Conservation (phyloP, 2,329 filamentous ascomycete genomes). For the Torrubiella hemipterigena region DNA sequence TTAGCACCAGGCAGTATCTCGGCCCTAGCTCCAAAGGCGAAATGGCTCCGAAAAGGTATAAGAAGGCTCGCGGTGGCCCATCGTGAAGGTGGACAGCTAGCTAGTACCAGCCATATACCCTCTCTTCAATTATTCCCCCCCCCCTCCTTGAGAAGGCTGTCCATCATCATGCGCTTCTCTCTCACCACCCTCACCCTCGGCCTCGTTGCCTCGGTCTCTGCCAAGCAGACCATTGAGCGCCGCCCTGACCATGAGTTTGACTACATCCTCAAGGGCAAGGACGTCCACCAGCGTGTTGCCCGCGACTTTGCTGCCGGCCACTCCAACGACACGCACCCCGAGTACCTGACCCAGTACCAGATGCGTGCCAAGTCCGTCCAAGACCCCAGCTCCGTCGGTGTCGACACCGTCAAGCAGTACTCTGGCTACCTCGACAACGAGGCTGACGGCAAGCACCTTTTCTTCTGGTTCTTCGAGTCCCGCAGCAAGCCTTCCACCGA, state of each 20-base stretch:
- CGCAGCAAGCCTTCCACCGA: slow-evolving; percentile 95
- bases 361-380: slow-evolving; percentile 82
- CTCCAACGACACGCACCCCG: slow-evolving; percentile 64
- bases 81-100: too few species aligned
- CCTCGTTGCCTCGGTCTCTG: slow-evolving; percentile 1
- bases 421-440: slow-evolving; percentile 96
- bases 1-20: too few species aligned
- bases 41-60: too few species aligned
- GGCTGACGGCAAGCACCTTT: slow-evolving; percentile 93
- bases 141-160: background rate
- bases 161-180: slow-evolving; percentile 5
- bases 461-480: slow-evolving; percentile 99
- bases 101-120: too few species aligned
- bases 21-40: too few species aligned
- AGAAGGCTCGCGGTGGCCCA: too few species aligned
- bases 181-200: slow-evolving; percentile 2
- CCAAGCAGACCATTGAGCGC: slow-evolving; percentile 46
- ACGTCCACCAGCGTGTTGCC: too few species aligned
- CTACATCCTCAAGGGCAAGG: slow-evolving; percentile 73
- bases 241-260: slow-evolving; percentile 82
- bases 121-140: too few species aligned
- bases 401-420: slow-evolving; percentile 96
- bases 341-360: slow-evolving; percentile 75
- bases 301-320: slow-evolving; percentile 63
- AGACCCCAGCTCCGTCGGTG: slow-evolving; percentile 71